Percentiles rank a stretch among this genome's conserved stretches.
Conservation (phyloP, 225 moss, liverwort and hornwort species). For the Polytrichum commune region DNA sequence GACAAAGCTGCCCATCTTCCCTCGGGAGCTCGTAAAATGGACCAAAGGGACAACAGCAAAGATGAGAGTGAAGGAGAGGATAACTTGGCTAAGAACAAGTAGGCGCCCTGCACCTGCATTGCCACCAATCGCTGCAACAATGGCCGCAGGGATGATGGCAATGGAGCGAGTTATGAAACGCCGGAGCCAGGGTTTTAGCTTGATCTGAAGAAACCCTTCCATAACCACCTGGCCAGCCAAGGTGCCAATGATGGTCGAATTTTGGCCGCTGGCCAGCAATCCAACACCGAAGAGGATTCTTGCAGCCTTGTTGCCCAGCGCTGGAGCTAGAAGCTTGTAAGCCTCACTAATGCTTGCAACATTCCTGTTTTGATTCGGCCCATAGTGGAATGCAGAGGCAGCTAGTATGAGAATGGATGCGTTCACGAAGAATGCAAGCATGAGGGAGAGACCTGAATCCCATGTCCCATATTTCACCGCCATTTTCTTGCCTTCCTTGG, state of each 20-base stretch:
- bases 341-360: constrained; percentile 82
- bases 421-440: constrained; percentile 91
- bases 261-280: constrained; percentile 80
- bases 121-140: constrained; percentile 73
- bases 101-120: constrained; percentile 72
- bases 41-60: constrained; percentile 90
- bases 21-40: constrained; percentile 78
- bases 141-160: constrained; percentile 75
- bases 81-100: constrained; percentile 84
- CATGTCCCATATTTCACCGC: constrained; percentile 73
- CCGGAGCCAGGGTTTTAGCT: constrained; percentile 77
- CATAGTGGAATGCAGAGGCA: constrained; percentile 83
- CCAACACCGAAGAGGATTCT: constrained; percentile 76
- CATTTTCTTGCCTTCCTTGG: constrained; percentile 81
- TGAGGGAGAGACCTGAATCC: constrained; percentile 73
- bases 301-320: constrained; percentile 62
- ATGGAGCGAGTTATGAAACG: constrained; percentile 72
- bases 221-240: constrained; percentile 87
- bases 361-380: constrained; percentile 29
- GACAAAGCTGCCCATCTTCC: constrained; percentile 83
- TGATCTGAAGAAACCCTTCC: constrained; percentile 86
- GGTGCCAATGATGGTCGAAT: constrained; percentile 88
- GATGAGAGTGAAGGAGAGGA: constrained; percentile 76
- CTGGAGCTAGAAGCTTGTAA: constrained; percentile 72
- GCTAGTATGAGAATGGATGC: constrained; percentile 76